phyloP scores from a whole-genome alignment of 352 stramenopile genomes.

The Thalassiosira livingstoniorum region DNA sequence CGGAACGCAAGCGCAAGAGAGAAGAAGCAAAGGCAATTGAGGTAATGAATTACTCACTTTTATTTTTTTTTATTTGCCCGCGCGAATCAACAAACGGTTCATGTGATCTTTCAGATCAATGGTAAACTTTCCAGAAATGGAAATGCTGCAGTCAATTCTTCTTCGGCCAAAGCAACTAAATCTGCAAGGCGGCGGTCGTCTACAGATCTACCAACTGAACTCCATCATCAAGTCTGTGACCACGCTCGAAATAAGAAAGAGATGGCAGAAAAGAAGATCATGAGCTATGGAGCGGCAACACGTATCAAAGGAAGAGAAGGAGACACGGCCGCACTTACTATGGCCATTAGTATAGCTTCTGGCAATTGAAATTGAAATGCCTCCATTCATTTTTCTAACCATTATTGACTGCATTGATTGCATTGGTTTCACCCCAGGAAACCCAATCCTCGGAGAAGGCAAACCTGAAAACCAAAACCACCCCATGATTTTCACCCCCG shows the following conservation, averaged over 20 bases:
- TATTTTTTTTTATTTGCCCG: too few species aligned
- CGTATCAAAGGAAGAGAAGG: neutral
- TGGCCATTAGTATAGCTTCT: too few species aligned
- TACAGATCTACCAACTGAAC: neutral
- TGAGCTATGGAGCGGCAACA: neutral
- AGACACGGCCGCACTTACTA: too few species aligned
- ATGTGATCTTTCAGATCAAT: neutral
- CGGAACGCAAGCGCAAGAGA: neutral
- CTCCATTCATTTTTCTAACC: too few species aligned
- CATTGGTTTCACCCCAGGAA: too few species aligned
- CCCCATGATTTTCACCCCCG: slow-evolving; percentile 97
- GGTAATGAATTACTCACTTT: neutral
- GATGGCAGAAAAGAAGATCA: neutral
- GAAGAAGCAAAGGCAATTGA: neutral
- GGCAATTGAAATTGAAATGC: too few species aligned
- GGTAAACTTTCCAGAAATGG: neutral
- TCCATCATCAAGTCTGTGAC: neutral
- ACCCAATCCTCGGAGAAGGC: slow-evolving; percentile 97
- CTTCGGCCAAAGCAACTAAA: neutral
- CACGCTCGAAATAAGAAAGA: neutral
- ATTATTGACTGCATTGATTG: too few species aligned
- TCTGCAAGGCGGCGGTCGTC: neutral
- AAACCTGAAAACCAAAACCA: slow-evolving; percentile 99
- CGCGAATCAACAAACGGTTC: too few species aligned
- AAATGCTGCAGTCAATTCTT: neutral